Evolutionary conservation across 2,329 filamentous ascomycete species (phyloP).

Genomic region (Pochonia chlamydosporia): DNA sequence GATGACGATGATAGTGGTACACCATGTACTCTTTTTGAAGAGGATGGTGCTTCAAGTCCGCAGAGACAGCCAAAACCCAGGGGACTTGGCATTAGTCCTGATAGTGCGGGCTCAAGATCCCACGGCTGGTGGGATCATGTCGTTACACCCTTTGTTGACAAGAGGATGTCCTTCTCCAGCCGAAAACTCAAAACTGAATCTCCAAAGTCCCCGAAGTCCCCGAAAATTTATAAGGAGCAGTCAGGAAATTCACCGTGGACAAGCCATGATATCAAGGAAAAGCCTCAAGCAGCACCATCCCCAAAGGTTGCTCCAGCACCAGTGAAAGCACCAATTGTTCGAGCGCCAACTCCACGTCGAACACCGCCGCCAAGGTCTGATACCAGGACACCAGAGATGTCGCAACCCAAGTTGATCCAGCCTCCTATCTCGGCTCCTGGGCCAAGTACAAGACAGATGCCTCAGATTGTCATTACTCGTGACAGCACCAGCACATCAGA

Average conservation of each 20-base stretch:
- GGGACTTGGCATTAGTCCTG: conserved; percentile 30
- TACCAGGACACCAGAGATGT: conserved; percentile 4
- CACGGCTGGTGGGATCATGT: conserved; percentile 76
- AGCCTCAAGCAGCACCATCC: conserved; percentile 11
- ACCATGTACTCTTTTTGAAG: conserved; percentile 64
- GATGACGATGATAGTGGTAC: conserved; percentile 48
- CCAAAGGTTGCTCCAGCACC: conserved; percentile 12
- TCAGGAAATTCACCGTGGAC: conserved; percentile 33
- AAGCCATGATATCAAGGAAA: conserved; percentile 10
- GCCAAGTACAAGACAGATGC: neutral
- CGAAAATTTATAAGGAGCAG: conserved; percentile 10
- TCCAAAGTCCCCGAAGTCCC: conserved; percentile 10
- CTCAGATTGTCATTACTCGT: conserved; percentile 3
- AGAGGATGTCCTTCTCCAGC: conserved; percentile 35
- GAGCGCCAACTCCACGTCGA: conserved; percentile 29
- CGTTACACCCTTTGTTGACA: conserved; percentile 60
- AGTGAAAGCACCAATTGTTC: conserved; percentile 28
- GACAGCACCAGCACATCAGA: conserved; percentile 19
- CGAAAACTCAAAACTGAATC: conserved; percentile 27
- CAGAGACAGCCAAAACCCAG: conserved; percentile 33
- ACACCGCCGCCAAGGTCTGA: conserved; percentile 23
- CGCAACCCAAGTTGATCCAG: neutral
- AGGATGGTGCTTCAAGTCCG: conserved; percentile 48
- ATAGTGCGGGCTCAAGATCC: conserved; percentile 52
- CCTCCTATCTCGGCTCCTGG: neutral